phyloP scores from a whole-genome alignment of 768 basidiomycete species.

The Tulasnella sp. region DNA sequence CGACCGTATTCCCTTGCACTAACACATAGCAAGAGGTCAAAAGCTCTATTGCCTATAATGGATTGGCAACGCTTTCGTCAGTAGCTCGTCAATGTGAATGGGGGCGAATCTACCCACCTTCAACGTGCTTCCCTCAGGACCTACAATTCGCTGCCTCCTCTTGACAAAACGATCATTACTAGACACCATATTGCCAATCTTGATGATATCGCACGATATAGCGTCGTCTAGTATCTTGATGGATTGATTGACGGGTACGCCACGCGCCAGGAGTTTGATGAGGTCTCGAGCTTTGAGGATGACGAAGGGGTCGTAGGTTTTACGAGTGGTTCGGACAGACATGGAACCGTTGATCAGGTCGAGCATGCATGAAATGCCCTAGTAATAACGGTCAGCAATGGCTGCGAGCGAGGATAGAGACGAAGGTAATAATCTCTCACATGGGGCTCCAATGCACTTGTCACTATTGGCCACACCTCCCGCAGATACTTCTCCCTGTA shows the following conservation, averaged over 20 bases:
- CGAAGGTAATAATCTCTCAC: slow-evolving; percentile 32
- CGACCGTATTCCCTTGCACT: slow-evolving; percentile 96
- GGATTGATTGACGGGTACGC: slow-evolving; percentile 76
- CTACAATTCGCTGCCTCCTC: slow-evolving; percentile 89
- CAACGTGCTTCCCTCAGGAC: slow-evolving; percentile 91
- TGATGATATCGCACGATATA: slow-evolving; percentile 92
- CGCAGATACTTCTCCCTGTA: slow-evolving; percentile 95
- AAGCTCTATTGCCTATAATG: slow-evolving; percentile 83
- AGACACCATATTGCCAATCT: slow-evolving; percentile 86
- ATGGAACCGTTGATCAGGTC: slow-evolving; percentile 95
- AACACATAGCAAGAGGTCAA: slow-evolving; percentile 94
- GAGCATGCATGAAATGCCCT: slow-evolving; percentile 86
- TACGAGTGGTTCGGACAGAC: slow-evolving; percentile 93
- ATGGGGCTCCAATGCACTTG: slow-evolving; percentile 68
- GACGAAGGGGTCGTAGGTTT: slow-evolving; percentile 94
- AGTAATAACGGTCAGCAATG: slow-evolving; percentile 5
- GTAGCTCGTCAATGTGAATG: background rate
- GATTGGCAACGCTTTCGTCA: background rate
- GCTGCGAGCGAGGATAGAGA: background rate
- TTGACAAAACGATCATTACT: slow-evolving; percentile 98
- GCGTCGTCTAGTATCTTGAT: slow-evolving; percentile 84
- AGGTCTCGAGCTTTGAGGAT: slow-evolving; percentile 93
- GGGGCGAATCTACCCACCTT: slow-evolving; percentile 70
- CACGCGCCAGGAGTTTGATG: slow-evolving; percentile 88
- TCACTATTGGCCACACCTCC: slow-evolving; percentile 90